Evolutionary conservation across 257 asterid species (phyloP).

Genomic region (Scutellaria galericulata): DNA sequence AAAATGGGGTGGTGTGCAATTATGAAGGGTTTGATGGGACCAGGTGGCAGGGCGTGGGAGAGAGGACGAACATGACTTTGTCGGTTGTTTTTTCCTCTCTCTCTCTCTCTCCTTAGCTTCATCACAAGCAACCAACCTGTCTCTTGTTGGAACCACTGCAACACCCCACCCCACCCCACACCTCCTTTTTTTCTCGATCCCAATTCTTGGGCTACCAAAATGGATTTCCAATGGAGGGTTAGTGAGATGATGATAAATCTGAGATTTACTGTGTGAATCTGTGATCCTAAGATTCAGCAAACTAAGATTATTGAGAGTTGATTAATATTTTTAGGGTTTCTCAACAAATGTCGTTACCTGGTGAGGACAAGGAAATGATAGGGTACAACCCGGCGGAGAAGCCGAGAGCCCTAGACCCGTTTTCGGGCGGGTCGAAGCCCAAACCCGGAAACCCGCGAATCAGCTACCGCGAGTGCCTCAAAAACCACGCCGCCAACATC

Average conservation of each 20-base stretch:
- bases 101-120: conserved; percentile 54
- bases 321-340: conserved; percentile 31
- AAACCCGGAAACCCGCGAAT: conserved; percentile 36
- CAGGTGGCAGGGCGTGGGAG: conserved; percentile 99
- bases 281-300: neutral
- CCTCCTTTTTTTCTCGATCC: neutral
- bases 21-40: conserved; percentile 78
- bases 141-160: conserved; percentile 93
- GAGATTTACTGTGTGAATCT: neutral
- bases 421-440: conserved; percentile 52
- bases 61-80: conserved; percentile 98
- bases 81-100: conserved; percentile 56
- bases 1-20: conserved; percentile 53
- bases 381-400: conserved; percentile 35
- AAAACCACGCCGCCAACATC: conserved; percentile 86
- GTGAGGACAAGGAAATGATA: conserved; percentile 52
- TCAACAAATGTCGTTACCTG: conserved; percentile 48
- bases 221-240: no score
- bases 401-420: conserved; percentile 40
- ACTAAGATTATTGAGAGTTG: neutral
- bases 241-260: neutral
- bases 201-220: no score
- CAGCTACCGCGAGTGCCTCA: conserved; percentile 77
- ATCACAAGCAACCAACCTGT: conserved; percentile 94
- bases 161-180: conserved; percentile 42